These are phyloP conservation scores for Sporisorium exsertum DNA, from an alignment of 1,284 basidiomycete genomes.

Conservation along the genomic window DNA sequence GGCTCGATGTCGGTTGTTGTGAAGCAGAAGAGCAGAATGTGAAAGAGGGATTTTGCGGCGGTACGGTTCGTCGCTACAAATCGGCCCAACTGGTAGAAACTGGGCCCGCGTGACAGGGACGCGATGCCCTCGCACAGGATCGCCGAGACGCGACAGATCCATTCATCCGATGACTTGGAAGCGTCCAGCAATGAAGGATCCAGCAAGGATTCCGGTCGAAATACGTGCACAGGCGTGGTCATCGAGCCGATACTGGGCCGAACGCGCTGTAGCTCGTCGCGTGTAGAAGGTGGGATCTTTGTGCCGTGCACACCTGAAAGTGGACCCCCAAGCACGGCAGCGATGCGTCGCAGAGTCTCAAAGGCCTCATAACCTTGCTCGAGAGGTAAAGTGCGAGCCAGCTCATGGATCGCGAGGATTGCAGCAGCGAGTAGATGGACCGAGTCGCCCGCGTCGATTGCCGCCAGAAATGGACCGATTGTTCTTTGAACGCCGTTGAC, in stretches of 20 bases:
- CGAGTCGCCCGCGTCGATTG: conserved; percentile 13
- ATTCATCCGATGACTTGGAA: conserved; percentile 73
- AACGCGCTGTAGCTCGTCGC: conserved; percentile 29
- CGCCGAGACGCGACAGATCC: conserved; percentile 77
- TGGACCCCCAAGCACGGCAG: background rate
- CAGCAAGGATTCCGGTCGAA: background rate
- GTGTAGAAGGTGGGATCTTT: conserved; percentile 5
- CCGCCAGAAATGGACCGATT: conserved; percentile 6
- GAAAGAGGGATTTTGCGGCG: conserved; percentile 79
- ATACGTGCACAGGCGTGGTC: background rate
- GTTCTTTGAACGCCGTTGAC: background rate
- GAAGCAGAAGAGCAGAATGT: conserved; percentile 77
- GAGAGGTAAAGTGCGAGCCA: conserved; percentile 19
- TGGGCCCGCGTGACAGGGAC: conserved; percentile 69
- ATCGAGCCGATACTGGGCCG: conserved; percentile 20
- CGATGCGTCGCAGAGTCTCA: conserved; percentile 22
- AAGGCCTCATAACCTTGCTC: conserved; percentile 22
- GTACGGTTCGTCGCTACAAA: conserved; percentile 74
- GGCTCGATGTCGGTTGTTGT: conserved; percentile 13
- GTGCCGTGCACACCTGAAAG: conserved; percentile 2
- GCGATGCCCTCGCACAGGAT: conserved; percentile 77
- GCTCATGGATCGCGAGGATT: conserved; percentile 18
- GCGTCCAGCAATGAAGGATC: conserved; percentile 11
- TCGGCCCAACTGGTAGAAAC: conserved; percentile 78
- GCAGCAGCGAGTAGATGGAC: conserved; percentile 14